phyloP scores from a whole-genome alignment of 768 basidiomycete genomes.

The Postia placenta region DNA sequence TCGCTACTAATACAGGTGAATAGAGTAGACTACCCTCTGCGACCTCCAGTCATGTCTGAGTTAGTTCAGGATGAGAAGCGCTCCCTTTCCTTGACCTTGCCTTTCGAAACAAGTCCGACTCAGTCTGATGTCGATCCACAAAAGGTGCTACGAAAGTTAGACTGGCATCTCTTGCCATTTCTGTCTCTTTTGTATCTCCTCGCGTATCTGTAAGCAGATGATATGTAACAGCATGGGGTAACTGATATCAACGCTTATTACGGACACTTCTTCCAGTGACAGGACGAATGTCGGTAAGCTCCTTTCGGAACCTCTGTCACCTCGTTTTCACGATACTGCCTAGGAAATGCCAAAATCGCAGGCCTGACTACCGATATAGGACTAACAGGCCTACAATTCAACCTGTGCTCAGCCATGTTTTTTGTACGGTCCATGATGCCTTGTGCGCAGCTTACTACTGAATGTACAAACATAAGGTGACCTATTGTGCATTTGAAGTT shows the following conservation, averaged over 20 bases:
- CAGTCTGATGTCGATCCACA: neutral
- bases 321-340: too few species aligned
- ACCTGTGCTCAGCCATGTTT: conserved; percentile 6
- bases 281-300: conserved; percentile 6
- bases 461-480: conserved; percentile 2
- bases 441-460: neutral
- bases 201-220: conserved; percentile 9
- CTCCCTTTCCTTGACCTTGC: neutral
- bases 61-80: neutral
- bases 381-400: conserved; percentile 8
- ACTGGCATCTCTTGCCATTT: conserved; percentile 7
- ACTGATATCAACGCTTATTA: neutral
- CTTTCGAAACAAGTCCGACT: neutral
- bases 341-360: conserved; percentile 9
- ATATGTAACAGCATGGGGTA: too few species aligned
- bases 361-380: conserved; percentile 4
- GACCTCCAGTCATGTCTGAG: neutral
- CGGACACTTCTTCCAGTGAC: neutral
- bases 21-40: neutral
- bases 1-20: neutral
- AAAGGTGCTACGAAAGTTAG: conserved; percentile 7
- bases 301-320: neutral
- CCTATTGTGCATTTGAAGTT: conserved; percentile 7
- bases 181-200: conserved; percentile 7
- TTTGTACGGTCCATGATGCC: neutral